phyloP scores from a whole-genome alignment of 352 stramenopile species.

The Phytophthora kernoviae region DNA sequence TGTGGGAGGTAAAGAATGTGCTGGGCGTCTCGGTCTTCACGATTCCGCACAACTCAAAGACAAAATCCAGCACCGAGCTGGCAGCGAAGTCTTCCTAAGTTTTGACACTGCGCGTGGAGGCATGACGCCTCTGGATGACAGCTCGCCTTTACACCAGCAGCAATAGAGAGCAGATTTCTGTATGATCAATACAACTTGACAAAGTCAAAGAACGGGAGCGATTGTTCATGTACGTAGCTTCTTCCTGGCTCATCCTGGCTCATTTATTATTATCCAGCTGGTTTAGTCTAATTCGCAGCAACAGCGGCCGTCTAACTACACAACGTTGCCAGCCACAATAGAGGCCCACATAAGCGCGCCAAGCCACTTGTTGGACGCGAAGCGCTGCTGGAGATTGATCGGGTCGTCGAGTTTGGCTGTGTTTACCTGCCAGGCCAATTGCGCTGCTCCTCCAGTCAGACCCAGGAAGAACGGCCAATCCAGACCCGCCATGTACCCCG shows the following conservation, averaged over 20 bases:
- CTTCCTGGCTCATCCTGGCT: no score
- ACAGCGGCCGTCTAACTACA: conserved; percentile 30
- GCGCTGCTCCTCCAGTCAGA: conserved; percentile 82
- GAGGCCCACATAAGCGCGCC: conserved; percentile 84
- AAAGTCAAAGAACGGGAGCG: no score
- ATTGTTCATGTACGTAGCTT: no score
- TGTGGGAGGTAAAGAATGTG: conserved; percentile 88
- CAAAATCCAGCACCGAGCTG: conserved; percentile 28
- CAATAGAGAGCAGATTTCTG: conserved; percentile 11
- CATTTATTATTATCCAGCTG: no score
- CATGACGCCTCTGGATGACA: neutral
- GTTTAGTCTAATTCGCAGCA: no score
- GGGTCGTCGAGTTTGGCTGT: conserved; percentile 95
- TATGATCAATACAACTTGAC: no score
- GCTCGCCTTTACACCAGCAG: neutral
- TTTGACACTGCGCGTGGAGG: no score
- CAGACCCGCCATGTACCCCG: conserved; percentile 81
- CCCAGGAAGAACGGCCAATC: conserved; percentile 92
- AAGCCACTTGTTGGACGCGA: conserved; percentile 94
- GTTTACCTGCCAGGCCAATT: conserved; percentile 97
- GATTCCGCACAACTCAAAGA: conserved; percentile 42
- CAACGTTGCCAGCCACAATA: conserved; percentile 76
- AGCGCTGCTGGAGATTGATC: conserved; percentile 93
- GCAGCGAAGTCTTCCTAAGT: conserved; percentile 31
- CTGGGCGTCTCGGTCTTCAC: conserved; percentile 84